Percentiles rank a stretch among this genome's conserved stretches.
Evolutionary conservation across 257 asterid species (phyloP).

Genomic region (Catharanthus roseus): DNA sequence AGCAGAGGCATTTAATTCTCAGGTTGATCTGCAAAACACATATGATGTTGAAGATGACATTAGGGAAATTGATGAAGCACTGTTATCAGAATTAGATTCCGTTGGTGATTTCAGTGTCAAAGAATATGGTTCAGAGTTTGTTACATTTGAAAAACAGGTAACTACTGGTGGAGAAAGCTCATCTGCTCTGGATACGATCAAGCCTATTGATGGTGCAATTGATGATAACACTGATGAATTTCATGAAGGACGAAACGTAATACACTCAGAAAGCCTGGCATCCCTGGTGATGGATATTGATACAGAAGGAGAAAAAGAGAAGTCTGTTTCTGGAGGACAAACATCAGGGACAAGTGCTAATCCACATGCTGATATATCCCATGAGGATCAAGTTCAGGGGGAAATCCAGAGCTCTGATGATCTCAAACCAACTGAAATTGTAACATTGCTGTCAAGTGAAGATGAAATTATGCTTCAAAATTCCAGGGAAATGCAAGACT

Average conservation of each 20-base stretch:
- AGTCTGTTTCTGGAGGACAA: constrained; percentile 29
- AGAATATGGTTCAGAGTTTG: constrained; percentile 31
- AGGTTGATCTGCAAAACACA: constrained; percentile 32
- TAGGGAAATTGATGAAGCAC: constrained; percentile 63
- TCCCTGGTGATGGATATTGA: constrained; percentile 21
- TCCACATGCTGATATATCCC: constrained; percentile 27
- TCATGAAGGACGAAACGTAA: constrained; percentile 18
- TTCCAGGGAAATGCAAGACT: constrained; percentile 12
- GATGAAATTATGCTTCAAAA: constrained; percentile 13
- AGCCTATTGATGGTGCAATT: constrained; percentile 11
- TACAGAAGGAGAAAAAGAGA: constrained; percentile 25
- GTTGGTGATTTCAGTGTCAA: constrained; percentile 60
- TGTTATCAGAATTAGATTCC: constrained; percentile 65
- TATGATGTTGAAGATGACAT: constrained; percentile 56
- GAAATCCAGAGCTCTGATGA: constrained; percentile 22
- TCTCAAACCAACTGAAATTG: constrained; percentile 22
- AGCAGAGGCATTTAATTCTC: constrained; percentile 29
- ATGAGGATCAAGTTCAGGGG: constrained; percentile 24
- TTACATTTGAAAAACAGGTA: constrained; percentile 28
- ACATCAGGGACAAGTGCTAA: constrained; percentile 19
- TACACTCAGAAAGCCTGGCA: constrained; percentile 18
- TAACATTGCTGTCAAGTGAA: constrained; percentile 9
- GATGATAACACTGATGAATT: constrained; percentile 21
- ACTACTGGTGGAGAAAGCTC: constrained; percentile 28
- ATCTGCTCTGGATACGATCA: constrained; percentile 24